Base-by-base conservation (phyloP, 495 filamentous ascomycete genomes). In the Lineolata rhizophorae region DNA sequence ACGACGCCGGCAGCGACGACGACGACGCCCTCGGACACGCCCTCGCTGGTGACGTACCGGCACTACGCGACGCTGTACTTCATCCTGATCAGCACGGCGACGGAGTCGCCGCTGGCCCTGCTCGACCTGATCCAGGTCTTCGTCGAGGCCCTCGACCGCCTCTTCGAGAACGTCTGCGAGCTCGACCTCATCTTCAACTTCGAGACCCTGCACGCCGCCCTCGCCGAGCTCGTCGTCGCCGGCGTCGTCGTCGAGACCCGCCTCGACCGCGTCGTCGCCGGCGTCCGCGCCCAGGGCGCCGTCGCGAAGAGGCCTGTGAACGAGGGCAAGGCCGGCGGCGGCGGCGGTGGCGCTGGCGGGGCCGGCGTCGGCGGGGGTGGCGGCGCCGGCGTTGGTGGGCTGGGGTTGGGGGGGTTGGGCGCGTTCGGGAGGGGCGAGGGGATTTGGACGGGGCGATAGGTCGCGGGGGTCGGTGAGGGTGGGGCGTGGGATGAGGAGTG, bases 81-180 rank as follows among this genome's bases (percentile, higher is more conserved):
- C 59, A 97, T 97, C 55, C 61, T 97, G 46, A 97, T 97, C 46
- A 81, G 72, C 20, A 95, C 90, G n/a, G 80, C 82, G 1, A 93
- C 84, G 33, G 87, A 97, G 51, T 93, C 82, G 0, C 90, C 90
- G 2, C 74, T 97, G 0, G 87, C 85, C 0, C 64, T 97, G 1
- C 79, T 97, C 20, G 87, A 97, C 53, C 58, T 97, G 30, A 94
- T 97, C 44, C 87, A 95, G 52, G 87, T 95, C 17, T 95, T 93
- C 41, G 87, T 97, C 32, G 85, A 95, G 54, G 70, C 90, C 13
- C 65, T 97, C 14, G 87, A 97, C 51, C 67, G 80, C 35, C 62
- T 97, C 33, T 95, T 95, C 49, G 85, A 94, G 58, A 93, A 95
- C 44, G 87, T 97, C 16, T 97, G 87, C 60, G 87, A 97, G 54